Evolutionary conservation across 2,329 filamentous ascomycete species (phyloP).

Genomic region (Canariomyces notabilis): DNA sequence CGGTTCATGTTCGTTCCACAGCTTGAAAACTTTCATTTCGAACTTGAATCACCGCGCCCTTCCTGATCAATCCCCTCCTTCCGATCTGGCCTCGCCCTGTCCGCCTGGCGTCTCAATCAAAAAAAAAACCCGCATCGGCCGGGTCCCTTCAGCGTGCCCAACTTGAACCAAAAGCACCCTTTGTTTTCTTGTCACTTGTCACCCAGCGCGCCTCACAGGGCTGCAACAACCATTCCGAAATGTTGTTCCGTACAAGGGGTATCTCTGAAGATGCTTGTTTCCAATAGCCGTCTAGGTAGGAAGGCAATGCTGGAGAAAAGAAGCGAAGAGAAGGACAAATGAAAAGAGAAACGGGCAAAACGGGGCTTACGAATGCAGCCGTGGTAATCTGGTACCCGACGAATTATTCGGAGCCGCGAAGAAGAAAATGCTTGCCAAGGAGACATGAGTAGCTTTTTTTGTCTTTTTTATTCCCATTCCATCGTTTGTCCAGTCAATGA

Average conservation of each 20-base stretch:
- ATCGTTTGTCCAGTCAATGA: constrained; percentile 22
- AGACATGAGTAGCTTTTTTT: constrained; percentile 14
- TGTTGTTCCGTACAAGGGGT: constrained; percentile 10
- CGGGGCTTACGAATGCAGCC: background rate
- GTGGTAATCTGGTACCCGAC: background rate
- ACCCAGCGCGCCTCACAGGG: constrained; percentile 1
- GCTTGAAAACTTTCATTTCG: background rate
- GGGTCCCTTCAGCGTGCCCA: background rate
- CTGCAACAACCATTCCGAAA: constrained; percentile 17
- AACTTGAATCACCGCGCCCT: background rate
- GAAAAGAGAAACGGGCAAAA: background rate
- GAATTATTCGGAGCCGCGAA: background rate
- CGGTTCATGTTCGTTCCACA: too few relatives aligned
- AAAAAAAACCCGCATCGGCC: background rate
- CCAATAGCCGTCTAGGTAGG: constrained; percentile 16
- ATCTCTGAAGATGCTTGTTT: constrained; percentile 15
- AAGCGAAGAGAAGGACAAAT: constrained; percentile 3
- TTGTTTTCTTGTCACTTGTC: background rate
- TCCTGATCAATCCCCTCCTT: background rate
- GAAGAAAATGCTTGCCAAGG: constrained; percentile 10
- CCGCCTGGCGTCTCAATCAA: constrained; percentile 6
- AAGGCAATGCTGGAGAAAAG: constrained; percentile 12
- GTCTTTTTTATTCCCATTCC: constrained; percentile 12
- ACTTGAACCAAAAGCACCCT: background rate
- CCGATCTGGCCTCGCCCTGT: constrained; percentile 3